phyloP scores from a whole-genome alignment of 225 moss, liverwort and hornwort species.

The Marchantia paleacea region DNA sequence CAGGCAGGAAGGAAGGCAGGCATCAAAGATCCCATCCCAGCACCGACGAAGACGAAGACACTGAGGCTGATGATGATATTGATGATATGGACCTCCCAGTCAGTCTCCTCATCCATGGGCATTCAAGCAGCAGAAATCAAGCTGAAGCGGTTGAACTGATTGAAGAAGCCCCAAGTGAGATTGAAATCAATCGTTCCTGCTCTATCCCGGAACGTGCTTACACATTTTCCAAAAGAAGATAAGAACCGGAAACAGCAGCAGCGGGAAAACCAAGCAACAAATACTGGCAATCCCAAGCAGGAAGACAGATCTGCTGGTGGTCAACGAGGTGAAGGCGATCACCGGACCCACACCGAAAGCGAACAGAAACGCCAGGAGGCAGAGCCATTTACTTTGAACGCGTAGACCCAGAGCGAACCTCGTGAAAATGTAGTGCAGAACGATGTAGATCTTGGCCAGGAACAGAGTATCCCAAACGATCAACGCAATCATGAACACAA shows the following conservation, averaged over 20 bases:
- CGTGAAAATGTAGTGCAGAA: slow-evolving; percentile 24
- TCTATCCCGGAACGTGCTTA: no score
- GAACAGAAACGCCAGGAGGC: slow-evolving; percentile 11
- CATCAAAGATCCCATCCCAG: no score
- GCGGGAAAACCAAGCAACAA: slow-evolving; percentile 6
- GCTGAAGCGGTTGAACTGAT: no score
- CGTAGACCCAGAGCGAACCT: background rate
- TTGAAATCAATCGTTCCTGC: no score
- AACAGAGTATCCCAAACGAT: slow-evolving; percentile 30
- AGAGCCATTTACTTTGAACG: slow-evolving; percentile 13
- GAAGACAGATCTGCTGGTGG: slow-evolving; percentile 9
- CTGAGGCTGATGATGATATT: no score
- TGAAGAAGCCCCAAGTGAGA: no score
- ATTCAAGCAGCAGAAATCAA: no score
- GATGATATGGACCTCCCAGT: no score
- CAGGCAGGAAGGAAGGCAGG: no score
- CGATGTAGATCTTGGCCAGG: slow-evolving; percentile 23
- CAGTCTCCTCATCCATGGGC: no score
- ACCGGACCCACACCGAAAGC: slow-evolving; percentile 19
- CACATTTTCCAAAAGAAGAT: slow-evolving; percentile 17
- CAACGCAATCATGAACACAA: slow-evolving; percentile 21
- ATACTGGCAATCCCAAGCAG: slow-evolving; percentile 17
- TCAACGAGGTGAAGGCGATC: slow-evolving; percentile 15
- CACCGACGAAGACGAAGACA: no score
- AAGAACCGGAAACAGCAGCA: slow-evolving; percentile 5